A percentile compares a stretch with the other conserved stretches of the same genome.
Conservation (phyloP, 495 filamentous ascomycete genomes). For the Annulohypoxylon nitens region DNA sequence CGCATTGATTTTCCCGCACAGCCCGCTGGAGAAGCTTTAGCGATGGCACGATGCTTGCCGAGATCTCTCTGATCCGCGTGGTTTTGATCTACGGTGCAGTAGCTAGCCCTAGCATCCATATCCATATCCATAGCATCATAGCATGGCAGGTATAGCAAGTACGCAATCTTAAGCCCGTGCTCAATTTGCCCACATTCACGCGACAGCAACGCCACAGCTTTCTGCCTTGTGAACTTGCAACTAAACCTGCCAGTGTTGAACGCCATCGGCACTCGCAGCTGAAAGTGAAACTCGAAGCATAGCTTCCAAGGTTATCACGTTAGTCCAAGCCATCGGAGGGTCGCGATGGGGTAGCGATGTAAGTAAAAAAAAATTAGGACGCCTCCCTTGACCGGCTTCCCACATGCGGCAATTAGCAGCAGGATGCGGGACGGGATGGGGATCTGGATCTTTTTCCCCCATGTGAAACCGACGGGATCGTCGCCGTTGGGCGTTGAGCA, state of each 20-base stretch:
- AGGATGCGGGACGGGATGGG: slow-evolving; percentile 10
- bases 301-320: not conserved
- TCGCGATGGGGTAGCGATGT: slow-evolving; percentile 2
- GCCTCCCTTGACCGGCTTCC: slow-evolving; percentile 34
- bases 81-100: slow-evolving; percentile 41
- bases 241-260: not conserved
- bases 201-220: slow-evolving; percentile 36
- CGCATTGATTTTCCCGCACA: slow-evolving; percentile 30
- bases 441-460: slow-evolving; percentile 18
- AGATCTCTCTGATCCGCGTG: slow-evolving; percentile 34
- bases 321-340: slow-evolving; percentile 10
- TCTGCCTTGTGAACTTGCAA: not conserved
- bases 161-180: not conserved
- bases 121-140: slow-evolving; percentile 3
- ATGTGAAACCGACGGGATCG: slow-evolving; percentile 38
- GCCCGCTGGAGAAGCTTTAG: slow-evolving; percentile 19
- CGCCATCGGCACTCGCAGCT: slow-evolving; percentile 28
- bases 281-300: slow-evolving; percentile 27
- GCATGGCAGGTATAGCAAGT: not conserved
- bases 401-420: slow-evolving; percentile 35
- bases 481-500: slow-evolving; percentile 36
- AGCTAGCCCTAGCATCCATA: not conserved
- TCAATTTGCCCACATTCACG: slow-evolving; percentile 38
- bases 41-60: slow-evolving; percentile 22
- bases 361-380: not conserved